Evolutionary conservation across 805 yeast species (phyloP).

Genomic region (Myxozyma mucilagina): DNA sequence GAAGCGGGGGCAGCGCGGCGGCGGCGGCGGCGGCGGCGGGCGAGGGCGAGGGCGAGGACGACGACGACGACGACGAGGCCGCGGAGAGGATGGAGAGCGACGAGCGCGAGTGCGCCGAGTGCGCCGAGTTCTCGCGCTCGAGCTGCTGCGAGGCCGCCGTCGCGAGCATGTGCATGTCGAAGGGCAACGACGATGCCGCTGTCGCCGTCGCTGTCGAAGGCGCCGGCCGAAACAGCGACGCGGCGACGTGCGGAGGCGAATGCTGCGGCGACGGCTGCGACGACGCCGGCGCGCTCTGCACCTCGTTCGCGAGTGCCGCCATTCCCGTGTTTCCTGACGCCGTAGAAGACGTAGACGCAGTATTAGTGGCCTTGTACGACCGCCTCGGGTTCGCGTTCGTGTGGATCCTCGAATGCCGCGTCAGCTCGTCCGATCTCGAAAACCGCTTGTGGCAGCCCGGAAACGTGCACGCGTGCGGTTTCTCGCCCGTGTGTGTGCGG

Average conservation of each 20-base stretch:
- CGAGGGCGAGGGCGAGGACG: neutral
- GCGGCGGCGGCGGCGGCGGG: slow-evolving; percentile 10
- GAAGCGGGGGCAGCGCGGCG: slow-evolving; percentile 8
- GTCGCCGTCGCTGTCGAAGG: slow-evolving; percentile 11
- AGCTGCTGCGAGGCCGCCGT: slow-evolving; percentile 49
- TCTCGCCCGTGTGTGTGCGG: slow-evolving; percentile 90
- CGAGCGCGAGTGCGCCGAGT: slow-evolving; percentile 28
- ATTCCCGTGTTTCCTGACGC: too few species aligned
- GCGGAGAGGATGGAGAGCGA: slow-evolving; percentile 30
- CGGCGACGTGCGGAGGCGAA: neutral
- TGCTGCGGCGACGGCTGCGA: slow-evolving; percentile 24
- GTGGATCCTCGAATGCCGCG: slow-evolving; percentile 83
- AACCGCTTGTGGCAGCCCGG: slow-evolving; percentile 84
- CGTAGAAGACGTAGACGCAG: neutral
- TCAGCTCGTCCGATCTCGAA: slow-evolving; percentile 79
- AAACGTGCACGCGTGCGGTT: slow-evolving; percentile 80
- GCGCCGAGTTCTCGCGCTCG: slow-evolving; percentile 38
- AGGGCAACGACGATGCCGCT: slow-evolving; percentile 28
- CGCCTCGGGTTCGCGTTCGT: slow-evolving; percentile 44
- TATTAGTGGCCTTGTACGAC: slow-evolving; percentile 12
- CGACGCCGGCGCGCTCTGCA: too few species aligned
- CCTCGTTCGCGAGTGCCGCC: too few species aligned
- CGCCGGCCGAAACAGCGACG: slow-evolving; percentile 5
- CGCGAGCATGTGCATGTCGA: slow-evolving; percentile 47
- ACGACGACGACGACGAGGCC: slow-evolving; percentile 14